Conservation (phyloP, 768 basidiomycete genomes). For the Mycena haematopus region DNA sequence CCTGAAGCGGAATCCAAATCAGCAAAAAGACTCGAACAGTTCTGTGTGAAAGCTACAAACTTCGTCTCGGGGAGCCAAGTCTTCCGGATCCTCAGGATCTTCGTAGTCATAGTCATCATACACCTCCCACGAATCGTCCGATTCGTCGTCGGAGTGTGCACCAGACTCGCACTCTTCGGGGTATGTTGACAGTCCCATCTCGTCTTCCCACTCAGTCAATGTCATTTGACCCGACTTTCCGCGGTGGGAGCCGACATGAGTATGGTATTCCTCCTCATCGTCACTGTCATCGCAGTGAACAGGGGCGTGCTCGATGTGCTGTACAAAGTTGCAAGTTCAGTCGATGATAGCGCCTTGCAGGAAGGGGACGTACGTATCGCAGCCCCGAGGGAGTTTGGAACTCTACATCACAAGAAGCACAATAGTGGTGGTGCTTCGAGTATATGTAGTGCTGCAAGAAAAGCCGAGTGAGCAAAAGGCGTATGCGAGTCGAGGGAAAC, state of each 20-base stretch:
- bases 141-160: slow-evolving; percentile 34
- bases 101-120: slow-evolving; percentile 32
- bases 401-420: slow-evolving; percentile 30
- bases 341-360: neutral
- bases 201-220: slow-evolving; percentile 30
- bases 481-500: neutral
- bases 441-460: slow-evolving; percentile 28
- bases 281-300: slow-evolving; percentile 34
- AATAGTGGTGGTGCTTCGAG: slow-evolving; percentile 34
- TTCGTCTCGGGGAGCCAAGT: neutral
- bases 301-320: slow-evolving; percentile 31
- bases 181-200: slow-evolving; percentile 33
- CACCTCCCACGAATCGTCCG: slow-evolving; percentile 35
- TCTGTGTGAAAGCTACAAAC: too few relatives aligned
- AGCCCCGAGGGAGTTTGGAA: slow-evolving; percentile 30
- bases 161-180: slow-evolving; percentile 34
- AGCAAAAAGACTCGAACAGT: neutral
- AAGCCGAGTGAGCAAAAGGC: neutral
- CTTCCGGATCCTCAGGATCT: slow-evolving; percentile 28
- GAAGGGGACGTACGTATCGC: slow-evolving; percentile 24
- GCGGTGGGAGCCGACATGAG: neutral
- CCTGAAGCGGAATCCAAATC: neutral
- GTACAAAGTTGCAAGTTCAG: neutral
- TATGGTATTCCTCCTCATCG: slow-evolving; percentile 18
- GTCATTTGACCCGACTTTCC: neutral